phyloP scores from a whole-genome alignment of 1,284 basidiomycete genomes.

The Marasmius sp. region DNA sequence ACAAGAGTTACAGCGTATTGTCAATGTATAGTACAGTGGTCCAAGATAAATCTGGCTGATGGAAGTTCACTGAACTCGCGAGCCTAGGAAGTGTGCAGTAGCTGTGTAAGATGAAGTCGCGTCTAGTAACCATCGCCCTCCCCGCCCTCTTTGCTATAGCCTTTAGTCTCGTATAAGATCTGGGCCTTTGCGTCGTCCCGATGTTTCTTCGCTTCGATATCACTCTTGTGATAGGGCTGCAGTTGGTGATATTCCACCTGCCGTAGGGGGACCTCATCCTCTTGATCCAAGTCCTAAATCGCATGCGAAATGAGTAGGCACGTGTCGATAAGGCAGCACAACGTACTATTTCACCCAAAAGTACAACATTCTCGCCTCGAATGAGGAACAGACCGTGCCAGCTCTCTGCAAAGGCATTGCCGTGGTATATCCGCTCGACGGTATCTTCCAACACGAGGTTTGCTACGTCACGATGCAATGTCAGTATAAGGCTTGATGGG shows the following conservation, averaged over 20 bases:
- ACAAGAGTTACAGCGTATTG: not conserved
- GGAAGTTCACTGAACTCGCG: not conserved
- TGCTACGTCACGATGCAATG: constrained; percentile 45
- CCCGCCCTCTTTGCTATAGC: constrained; percentile 86
- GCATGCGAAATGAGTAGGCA: constrained; percentile 9
- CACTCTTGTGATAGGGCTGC: constrained; percentile 71
- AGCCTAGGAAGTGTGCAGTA: constrained; percentile 43
- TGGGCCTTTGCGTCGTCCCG: constrained; percentile 75
- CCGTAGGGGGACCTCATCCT: constrained; percentile 83
- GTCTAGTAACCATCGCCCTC: constrained; percentile 84
- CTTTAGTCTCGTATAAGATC: constrained; percentile 74
- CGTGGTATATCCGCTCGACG: constrained; percentile 85
- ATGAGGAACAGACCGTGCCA: constrained; percentile 91
- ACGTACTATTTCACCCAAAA: constrained; percentile 95
- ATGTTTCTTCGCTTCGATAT: constrained; percentile 66
- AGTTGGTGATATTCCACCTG: constrained; percentile 74
- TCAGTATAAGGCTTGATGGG: not conserved
- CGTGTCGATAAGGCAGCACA: constrained; percentile 2
- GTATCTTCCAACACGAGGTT: constrained; percentile 93
- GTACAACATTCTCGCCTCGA: constrained; percentile 97
- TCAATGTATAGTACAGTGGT: constrained; percentile 5
- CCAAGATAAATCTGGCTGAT: not conserved
- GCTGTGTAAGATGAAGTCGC: constrained; percentile 40
- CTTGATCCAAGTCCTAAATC: constrained; percentile 84
- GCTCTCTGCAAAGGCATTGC: constrained; percentile 78